Conservation (phyloP, 2,329 filamentous ascomycete genomes). For the Cladophialophora bantiana region DNA sequence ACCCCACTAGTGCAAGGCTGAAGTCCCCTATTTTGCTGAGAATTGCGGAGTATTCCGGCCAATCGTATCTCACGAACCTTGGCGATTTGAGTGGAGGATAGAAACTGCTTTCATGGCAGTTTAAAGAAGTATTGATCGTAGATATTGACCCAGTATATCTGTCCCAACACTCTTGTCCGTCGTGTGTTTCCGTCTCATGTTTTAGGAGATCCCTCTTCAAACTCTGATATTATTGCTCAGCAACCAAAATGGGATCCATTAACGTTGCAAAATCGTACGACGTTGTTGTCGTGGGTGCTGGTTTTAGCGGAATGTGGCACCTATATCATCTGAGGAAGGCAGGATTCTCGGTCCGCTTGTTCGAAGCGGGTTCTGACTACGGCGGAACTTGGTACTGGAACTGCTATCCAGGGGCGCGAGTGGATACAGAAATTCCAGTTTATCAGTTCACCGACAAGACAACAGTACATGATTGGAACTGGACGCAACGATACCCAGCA, state of each 20-base stretch:
- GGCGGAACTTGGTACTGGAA: conserved; percentile 44
- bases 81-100: not conserved
- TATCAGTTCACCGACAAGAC: conserved; percentile 57
- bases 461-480: conserved; percentile 48
- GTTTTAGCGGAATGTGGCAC: conserved; percentile 11
- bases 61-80: not conserved
- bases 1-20: conserved; percentile 2
- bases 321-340: conserved; percentile 4
- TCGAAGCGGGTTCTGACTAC: conserved; percentile 3
- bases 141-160: not conserved
- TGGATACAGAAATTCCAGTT: conserved; percentile 55
- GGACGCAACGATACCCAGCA: conserved; percentile 25
- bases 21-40: not conserved
- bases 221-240: not conserved
- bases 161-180: not conserved
- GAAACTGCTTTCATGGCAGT: not conserved
- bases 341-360: conserved; percentile 1
- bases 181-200: not conserved
- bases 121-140: not conserved
- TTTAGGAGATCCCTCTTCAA: not conserved
- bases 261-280: conserved; percentile 20
- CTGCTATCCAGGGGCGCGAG: conserved; percentile 49
- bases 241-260: not conserved
- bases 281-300: conserved; percentile 50
- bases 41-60: not conserved